Evolutionary conservation across 2,329 filamentous ascomycete genomes (phyloP).

Genomic region (Esteya vermicola): DNA sequence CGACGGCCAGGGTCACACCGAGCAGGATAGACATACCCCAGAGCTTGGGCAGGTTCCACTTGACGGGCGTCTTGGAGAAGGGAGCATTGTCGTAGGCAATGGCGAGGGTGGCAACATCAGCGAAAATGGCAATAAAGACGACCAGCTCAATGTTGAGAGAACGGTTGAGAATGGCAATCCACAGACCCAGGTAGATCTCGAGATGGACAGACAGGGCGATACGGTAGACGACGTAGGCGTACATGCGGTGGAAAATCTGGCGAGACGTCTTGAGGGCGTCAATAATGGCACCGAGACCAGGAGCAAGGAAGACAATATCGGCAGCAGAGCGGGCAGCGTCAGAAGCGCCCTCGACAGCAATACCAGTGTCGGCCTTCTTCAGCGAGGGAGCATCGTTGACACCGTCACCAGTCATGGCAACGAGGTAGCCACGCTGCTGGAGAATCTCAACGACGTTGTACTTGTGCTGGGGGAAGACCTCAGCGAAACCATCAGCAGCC

Average conservation of each 20-base stretch:
- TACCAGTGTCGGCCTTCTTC: slow-evolving; percentile 93
- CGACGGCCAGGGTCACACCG: slow-evolving; percentile 64
- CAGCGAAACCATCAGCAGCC: slow-evolving; percentile 86
- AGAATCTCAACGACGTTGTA: slow-evolving; percentile 89
- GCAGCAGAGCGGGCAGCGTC: slow-evolving; percentile 83
- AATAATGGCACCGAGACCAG: slow-evolving; percentile 83
- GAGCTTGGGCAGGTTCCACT: slow-evolving; percentile 89
- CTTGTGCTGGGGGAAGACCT: slow-evolving; percentile 92
- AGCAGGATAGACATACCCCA: slow-evolving; percentile 87
- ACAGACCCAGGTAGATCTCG: slow-evolving; percentile 81
- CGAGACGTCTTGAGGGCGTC: slow-evolving; percentile 85
- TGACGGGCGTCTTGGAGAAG: slow-evolving; percentile 73
- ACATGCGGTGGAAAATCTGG: slow-evolving; percentile 95
- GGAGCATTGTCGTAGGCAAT: slow-evolving; percentile 91
- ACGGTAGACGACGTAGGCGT: slow-evolving; percentile 90
- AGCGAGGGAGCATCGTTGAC: slow-evolving; percentile 87
- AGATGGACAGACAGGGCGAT: slow-evolving; percentile 84
- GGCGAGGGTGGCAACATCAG: slow-evolving; percentile 79
- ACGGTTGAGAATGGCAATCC: slow-evolving; percentile 78
- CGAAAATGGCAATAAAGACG: slow-evolving; percentile 91
- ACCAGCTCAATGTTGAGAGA: slow-evolving; percentile 76
- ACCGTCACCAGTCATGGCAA: slow-evolving; percentile 93
- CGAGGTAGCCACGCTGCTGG: slow-evolving; percentile 83
- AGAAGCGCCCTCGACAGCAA: slow-evolving; percentile 83
- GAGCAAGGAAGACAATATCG: slow-evolving; percentile 87